Evolutionary conservation across 2,329 filamentous ascomycete species (phyloP).

Genomic region (Pseudohalonectria lignicola): DNA sequence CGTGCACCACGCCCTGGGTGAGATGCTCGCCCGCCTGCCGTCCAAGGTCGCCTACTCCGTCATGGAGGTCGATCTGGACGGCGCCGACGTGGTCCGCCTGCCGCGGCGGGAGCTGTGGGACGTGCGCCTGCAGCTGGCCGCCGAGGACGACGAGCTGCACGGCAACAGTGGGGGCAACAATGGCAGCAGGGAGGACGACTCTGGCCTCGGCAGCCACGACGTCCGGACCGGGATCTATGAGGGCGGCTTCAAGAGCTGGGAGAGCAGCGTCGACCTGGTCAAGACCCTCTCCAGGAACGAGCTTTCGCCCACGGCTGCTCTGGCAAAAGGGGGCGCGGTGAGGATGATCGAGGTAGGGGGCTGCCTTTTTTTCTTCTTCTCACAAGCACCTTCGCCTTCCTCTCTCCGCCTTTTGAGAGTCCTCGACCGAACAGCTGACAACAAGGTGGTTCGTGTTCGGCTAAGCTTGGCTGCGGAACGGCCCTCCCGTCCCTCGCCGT

Average conservation of each 20-base stretch:
- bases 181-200: conserved; percentile 21
- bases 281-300: conserved; percentile 45
- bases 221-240: conserved; percentile 76
- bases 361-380: too few relatives aligned
- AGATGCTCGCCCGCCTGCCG: conserved; percentile 49
- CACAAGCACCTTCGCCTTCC: too few relatives aligned
- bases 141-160: conserved; percentile 39
- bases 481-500: conserved; percentile 62
- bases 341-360: conserved; percentile 46
- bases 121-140: conserved; percentile 71
- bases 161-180: conserved; percentile 21
- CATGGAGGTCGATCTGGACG: conserved; percentile 46
- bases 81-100: conserved; percentile 37
- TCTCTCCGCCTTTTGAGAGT: too few relatives aligned
- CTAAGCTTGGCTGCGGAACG: conserved; percentile 74
- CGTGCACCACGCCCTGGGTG: conserved; percentile 34
- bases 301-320: conserved; percentile 16
- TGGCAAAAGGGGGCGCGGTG: conserved; percentile 22
- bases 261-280: conserved; percentile 72
- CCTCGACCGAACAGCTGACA: too few relatives aligned
- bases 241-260: conserved; percentile 84
- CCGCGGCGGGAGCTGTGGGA: conserved; percentile 74
- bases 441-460: too few relatives aligned
- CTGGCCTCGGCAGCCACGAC: conserved; percentile 56
- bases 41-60: conserved; percentile 63